Evolutionary conservation across 1,139 yeast species (phyloP).

Genomic region (Arxiozyma slooffiae): DNA sequence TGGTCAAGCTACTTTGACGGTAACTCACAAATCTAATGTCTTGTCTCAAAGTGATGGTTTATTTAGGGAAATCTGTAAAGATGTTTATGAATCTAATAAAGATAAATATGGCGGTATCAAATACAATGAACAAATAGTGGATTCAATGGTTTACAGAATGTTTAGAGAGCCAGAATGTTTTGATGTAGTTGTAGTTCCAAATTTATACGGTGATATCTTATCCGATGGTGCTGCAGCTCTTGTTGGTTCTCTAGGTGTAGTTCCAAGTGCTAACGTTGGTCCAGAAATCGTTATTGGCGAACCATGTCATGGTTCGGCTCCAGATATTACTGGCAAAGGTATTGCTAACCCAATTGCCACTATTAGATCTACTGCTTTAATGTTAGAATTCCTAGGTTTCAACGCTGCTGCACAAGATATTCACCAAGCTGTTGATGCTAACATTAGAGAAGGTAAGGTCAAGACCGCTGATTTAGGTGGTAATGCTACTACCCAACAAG

Average conservation of each 20-base stretch:
- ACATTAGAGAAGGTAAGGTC: conserved; percentile 67
- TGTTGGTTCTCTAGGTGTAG: conserved; percentile 96
- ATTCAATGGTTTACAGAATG: conserved; percentile 97
- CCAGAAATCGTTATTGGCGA: conserved; percentile 94
- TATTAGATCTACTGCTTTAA: conserved; percentile 90
- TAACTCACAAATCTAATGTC: conserved; percentile 94
- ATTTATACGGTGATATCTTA: conserved; percentile 91
- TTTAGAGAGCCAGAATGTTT: conserved; percentile 96
- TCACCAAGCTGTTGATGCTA: conserved; percentile 89
- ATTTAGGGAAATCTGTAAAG: conserved; percentile 84
- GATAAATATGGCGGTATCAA: conserved; percentile 48
- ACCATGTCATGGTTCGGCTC: conserved; percentile 99
- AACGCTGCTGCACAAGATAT: conserved; percentile 84
- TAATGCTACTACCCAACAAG: conserved; percentile 72
- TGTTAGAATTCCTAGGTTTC: conserved; percentile 94
- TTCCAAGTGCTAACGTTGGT: conserved; percentile 97
- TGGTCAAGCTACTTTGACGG: conserved; percentile 66
- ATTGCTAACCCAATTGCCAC: conserved; percentile 97
- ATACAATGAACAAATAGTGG: conserved; percentile 92
- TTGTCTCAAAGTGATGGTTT: conserved; percentile 87
- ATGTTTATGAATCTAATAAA: conserved; percentile 59
- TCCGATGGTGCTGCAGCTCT: conserved; percentile 99
- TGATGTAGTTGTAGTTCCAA: conserved; percentile 97
- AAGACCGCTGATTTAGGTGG: conserved; percentile 97
- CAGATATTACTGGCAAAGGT: conserved; percentile 92